Percentiles rank a stretch among this genome's conserved stretches.
phyloP scores from a whole-genome alignment of 169 alveolate genomes.

The Babesia bovis region DNA sequence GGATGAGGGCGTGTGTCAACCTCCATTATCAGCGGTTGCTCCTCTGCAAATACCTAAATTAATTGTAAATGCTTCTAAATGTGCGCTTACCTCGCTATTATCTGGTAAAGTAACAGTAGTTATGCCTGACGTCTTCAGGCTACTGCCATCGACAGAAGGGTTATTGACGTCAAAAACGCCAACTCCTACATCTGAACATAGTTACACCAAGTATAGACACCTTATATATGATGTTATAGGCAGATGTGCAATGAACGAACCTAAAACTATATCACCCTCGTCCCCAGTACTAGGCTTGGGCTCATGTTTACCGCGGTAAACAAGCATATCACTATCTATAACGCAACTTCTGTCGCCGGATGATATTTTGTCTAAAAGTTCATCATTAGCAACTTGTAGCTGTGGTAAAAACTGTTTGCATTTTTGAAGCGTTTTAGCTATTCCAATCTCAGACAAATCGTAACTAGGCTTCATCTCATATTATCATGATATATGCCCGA shows the following conservation, averaged over 20 bases:
- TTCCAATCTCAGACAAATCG: constrained; percentile 30
- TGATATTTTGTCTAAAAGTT: constrained; percentile 3
- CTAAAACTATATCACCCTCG: constrained; percentile 12
- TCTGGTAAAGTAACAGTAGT: constrained; percentile 24
- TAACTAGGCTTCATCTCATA: constrained; percentile 39
- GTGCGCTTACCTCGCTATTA: constrained; percentile 9
- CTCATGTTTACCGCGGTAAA: constrained; percentile 12
- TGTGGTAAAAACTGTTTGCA: constrained; percentile 44
- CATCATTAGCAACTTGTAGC: constrained; percentile 27
- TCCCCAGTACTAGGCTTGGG: constrained; percentile 22
- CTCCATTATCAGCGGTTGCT: constrained; percentile 46
- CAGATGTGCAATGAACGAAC: not conserved
- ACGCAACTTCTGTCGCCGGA: constrained; percentile 10
- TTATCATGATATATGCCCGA: not conserved
- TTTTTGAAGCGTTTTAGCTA: not conserved
- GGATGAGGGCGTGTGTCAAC: not conserved
- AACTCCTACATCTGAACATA: constrained; percentile 55
- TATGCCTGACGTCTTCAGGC: constrained; percentile 43
- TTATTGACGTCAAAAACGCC: constrained; percentile 65
- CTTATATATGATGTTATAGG: not conserved
- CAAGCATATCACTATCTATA: constrained; percentile 25
- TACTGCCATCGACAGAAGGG: constrained; percentile 7
- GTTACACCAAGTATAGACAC: not conserved
- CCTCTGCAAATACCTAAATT: constrained; percentile 1
- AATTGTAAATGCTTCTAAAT: not conserved